Base-by-base conservation (phyloP, 345 rosid species). In the Salix caprea region DNA sequence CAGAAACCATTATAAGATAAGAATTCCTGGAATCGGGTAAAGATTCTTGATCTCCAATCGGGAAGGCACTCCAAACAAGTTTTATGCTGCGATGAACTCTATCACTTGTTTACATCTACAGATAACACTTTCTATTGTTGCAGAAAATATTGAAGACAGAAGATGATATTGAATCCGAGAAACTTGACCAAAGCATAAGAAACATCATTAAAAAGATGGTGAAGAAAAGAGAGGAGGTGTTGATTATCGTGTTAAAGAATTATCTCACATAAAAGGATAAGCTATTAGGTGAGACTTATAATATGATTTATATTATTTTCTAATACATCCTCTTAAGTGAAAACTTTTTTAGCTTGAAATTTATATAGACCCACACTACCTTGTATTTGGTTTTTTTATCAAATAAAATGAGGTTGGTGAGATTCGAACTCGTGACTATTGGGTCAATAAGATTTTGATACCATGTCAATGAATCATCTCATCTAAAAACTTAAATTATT, bases 1-100 rank as follows among this genome's bases (percentile, higher is more conserved):
- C 50, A 82, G 70, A 65, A 88, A 69, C 48, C 2, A 9, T 6
- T 65, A 50, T 28, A 82, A 76, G 52, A 42, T 76, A 8, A 71
- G 77, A 65, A 6, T 34, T 34, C 36, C 36, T 34, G 36, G 36
- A 34, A 34, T 34, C 5, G 36, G 36, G 36, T 34, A 34, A 4
- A 34, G 36, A 4, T 34, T 34, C 86, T 2, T 71, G 42, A 39
- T 39, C 42, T 39, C 42, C 76, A 4, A 34, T 34, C 36, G 36
- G 72, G 78, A 87, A 75, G 46, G 37, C 34, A 36, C 34, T 16
- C 16, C 12, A 16, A 6, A 39, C 9, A 39, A 39, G 42, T 39
- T 1, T 39, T 39, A 39, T 7, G 42, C 42, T 39, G 42, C 36
- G 4, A 6, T 39, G 7, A 6, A 39, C 36, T 1, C 1, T 39